Evolutionary conservation across 1,139 yeast genomes (phyloP).

Genomic region (Suzukiozyma palmioleophila): DNA sequence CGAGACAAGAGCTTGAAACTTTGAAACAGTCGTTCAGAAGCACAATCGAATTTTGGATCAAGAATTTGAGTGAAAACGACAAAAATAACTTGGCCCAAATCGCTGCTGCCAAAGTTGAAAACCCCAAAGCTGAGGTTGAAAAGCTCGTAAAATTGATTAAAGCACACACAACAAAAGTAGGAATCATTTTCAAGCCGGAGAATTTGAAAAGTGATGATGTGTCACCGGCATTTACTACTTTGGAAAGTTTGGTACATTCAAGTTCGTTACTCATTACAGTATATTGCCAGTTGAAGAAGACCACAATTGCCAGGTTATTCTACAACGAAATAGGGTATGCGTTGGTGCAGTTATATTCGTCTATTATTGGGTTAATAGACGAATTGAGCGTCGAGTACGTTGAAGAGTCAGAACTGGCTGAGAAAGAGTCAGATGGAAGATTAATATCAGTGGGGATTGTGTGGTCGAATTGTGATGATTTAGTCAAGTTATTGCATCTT

Average conservation of each 20-base stretch:
- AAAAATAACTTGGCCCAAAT: conserved; percentile 8
- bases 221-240: conserved; percentile 50
- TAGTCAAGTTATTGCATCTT: conserved; percentile 33
- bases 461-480: conserved; percentile 56
- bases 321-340: conserved; percentile 32
- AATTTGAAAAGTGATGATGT: conserved; percentile 28
- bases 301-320: conserved; percentile 36
- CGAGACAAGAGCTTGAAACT: conserved; percentile 19
- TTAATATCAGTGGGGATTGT: conserved; percentile 58
- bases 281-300: conserved; percentile 36
- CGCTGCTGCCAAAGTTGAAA: conserved; percentile 31
- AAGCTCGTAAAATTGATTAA: conserved; percentile 59
- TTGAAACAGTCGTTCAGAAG: conserved; percentile 31
- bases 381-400: conserved; percentile 29
- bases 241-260: conserved; percentile 46
- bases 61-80: conserved; percentile 12
- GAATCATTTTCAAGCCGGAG: conserved; percentile 68
- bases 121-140: conserved; percentile 52
- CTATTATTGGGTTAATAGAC: conserved; percentile 17
- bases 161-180: conserved; percentile 78
- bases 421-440: conserved; percentile 30
- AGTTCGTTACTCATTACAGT: conserved; percentile 44
- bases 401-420: conserved; percentile 11
- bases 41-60: conserved; percentile 31
- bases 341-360: conserved; percentile 25